Evolutionary conservation across 148 eudicot species (phyloP), one percentile per base, ranked within the genome.

Genomic region (Vaccinium myrtillus): DNA sequence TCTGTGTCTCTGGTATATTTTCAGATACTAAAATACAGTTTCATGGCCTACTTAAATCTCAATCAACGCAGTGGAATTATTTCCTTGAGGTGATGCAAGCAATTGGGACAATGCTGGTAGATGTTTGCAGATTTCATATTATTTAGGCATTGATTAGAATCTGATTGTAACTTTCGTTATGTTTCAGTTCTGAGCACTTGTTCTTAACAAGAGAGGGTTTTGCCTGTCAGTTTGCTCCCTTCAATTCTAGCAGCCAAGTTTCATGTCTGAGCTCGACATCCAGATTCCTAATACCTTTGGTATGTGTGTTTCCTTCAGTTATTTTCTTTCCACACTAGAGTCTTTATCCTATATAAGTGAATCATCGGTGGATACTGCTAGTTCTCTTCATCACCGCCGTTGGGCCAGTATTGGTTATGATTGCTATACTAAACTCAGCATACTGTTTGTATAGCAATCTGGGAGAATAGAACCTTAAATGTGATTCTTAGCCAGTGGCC

Each of bases 201-300:
- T 43, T 43, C 46, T 67, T 30, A 65, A 9, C 23, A 14, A 43
- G 76, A 59, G 11, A 4, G 78, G 39, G 18, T n/a, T 32, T 69
- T 85, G 69, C 49, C 75, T 56, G 83, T 50, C 16, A 46, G 46
- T 71, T 73, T 74, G 73, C 58, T 80, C 27, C 75, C 55, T 73
- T 75, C 32, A 85, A 85, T 80, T 80, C 81, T 36, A 81, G 84
- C 81, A 83, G 80, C 85, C 85, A 58, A 83, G 73, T 55, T 86
- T 86, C 86, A 86, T 86, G 88, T 86, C 88, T 82, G 88, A 83
- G 51, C 73, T 86, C 25, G 86, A 86, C 88, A 74, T 79, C 85
- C 88, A 86, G 79, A 54, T 79, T 49, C 88, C 86, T 14, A 49
- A 81, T 69, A 75, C 86, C 71, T 86, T 86, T 6, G 88, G 88